Conservation (phyloP, 331 rosid species). For the Quercus tomentella region DNA sequence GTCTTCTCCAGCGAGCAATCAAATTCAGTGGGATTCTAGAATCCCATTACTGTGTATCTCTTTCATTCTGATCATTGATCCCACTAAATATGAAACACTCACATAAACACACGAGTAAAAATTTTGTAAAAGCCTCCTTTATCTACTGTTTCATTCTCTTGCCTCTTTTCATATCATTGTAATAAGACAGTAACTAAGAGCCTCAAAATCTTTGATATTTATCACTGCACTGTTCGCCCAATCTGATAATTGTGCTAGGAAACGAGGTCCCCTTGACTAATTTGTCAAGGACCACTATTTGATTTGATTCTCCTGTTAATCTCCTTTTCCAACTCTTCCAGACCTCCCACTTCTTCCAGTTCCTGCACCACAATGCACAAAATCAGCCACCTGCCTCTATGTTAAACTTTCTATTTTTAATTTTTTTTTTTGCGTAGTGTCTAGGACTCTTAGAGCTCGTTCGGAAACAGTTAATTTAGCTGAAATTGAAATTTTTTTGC, state of each 20-base stretch:
- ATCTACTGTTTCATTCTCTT: neutral
- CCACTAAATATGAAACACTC: no score
- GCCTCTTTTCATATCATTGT: neutral
- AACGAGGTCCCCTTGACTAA: constrained; percentile 7
- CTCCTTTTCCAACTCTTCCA: constrained; percentile 82
- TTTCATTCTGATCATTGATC: no score
- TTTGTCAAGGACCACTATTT: constrained; percentile 25
- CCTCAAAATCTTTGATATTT: constrained; percentile 16
- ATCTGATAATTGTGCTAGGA: constrained; percentile 11
- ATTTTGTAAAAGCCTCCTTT: neutral
- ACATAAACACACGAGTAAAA: neutral
- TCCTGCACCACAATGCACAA: constrained; percentile 50
- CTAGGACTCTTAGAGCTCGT: no score
- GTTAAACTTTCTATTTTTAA: no score
- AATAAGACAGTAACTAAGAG: constrained; percentile 5
- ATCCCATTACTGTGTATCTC: no score
- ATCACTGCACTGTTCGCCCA: constrained; percentile 6
- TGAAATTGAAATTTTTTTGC: no score
- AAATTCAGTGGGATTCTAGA: no score
- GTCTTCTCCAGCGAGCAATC: no score
- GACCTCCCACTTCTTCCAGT: constrained; percentile 86
- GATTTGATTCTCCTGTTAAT: constrained; percentile 54
- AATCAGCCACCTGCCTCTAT: neutral
- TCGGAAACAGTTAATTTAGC: no score
- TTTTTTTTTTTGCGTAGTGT: no score